phyloP scores from a whole-genome alignment of 202 grass and related monocot species.

The Musa balbisiana region DNA sequence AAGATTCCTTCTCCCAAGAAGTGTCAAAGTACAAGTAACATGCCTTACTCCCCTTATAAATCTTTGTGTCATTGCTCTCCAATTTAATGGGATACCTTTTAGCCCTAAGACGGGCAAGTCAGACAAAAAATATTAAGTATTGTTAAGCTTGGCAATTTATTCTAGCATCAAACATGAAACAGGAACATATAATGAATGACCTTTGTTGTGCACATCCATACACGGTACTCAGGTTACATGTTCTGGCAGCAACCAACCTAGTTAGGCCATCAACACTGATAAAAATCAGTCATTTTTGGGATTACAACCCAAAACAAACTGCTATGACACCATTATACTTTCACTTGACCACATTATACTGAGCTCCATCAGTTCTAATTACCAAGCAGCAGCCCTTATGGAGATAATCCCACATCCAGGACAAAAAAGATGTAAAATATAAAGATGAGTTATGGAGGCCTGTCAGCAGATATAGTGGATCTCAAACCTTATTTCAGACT shows the following conservation, averaged over 20 bases:
- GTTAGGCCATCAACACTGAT: not conserved
- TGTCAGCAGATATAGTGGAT: too few relatives aligned
- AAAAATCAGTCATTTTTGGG: too few relatives aligned
- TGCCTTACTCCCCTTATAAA: constrained; percentile 70
- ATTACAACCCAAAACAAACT: too few relatives aligned
- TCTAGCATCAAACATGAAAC: not conserved
- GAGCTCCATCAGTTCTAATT: too few relatives aligned
- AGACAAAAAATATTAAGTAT: not conserved
- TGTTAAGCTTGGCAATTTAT: not conserved
- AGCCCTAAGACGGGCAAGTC: constrained; percentile 48
- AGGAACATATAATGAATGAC: not conserved
- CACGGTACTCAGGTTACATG: not conserved
- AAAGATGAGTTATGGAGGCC: too few relatives aligned
- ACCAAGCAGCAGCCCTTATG: too few relatives aligned
- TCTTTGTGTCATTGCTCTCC: constrained; percentile 59
- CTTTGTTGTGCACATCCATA: too few relatives aligned
- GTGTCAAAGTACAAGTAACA: constrained; percentile 82
- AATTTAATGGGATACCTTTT: constrained; percentile 97
- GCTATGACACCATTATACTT: too few relatives aligned
- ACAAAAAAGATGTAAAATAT: too few relatives aligned
- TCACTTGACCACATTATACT: too few relatives aligned
- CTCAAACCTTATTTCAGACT: too few relatives aligned
- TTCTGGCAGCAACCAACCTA: not conserved
- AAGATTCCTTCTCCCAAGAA: constrained; percentile 98
- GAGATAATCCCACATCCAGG: too few relatives aligned